Percentiles rank a stretch among this genome's conserved stretches.
phyloP scores from a whole-genome alignment of 2,329 filamentous ascomycete genomes.

The Tolypocladium tundrense region DNA sequence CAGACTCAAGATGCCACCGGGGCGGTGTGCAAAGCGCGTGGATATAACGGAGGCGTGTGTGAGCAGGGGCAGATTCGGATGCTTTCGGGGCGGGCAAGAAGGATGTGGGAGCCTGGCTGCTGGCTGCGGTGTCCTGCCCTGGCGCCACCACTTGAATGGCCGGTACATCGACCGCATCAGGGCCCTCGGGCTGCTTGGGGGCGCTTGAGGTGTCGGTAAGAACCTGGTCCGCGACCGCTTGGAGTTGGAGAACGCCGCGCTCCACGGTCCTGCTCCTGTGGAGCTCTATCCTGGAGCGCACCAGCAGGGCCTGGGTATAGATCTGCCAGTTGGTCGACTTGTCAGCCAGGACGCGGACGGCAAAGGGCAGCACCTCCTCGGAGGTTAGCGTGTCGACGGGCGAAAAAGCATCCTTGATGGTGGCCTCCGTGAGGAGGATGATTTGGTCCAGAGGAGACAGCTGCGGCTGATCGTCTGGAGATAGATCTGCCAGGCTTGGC shows the following conservation, averaged over 20 bases:
- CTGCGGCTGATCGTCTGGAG: constrained; percentile 72
- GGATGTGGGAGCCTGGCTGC: constrained; percentile 47
- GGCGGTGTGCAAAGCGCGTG: constrained; percentile 77
- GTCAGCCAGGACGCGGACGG: constrained; percentile 74
- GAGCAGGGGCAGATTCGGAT: constrained; percentile 67
- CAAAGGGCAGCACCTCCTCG: constrained; percentile 91
- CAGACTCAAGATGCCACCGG: constrained; percentile 87
- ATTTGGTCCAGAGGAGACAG: constrained; percentile 79
- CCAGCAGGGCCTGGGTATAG: constrained; percentile 85
- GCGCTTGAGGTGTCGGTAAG: constrained; percentile 63
- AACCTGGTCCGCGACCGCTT: constrained; percentile 91
- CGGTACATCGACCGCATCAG: constrained; percentile 26
- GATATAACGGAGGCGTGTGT: constrained; percentile 71
- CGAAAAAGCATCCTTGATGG: constrained; percentile 78
- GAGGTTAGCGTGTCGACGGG: constrained; percentile 76
- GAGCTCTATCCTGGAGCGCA: constrained; percentile 81
- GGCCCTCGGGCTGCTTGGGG: constrained; percentile 14
- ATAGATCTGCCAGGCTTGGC: constrained; percentile 48
- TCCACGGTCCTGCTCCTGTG: constrained; percentile 82
- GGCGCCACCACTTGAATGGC: constrained; percentile 33
- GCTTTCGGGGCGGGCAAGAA: constrained; percentile 72
- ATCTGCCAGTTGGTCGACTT: constrained; percentile 96
- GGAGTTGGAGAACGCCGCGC: constrained; percentile 80
- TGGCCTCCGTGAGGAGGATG: constrained; percentile 77
- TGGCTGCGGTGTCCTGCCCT: constrained; percentile 16